phyloP scores from a whole-genome alignment of 805 yeast species.

The Priceomyces castillae region DNA sequence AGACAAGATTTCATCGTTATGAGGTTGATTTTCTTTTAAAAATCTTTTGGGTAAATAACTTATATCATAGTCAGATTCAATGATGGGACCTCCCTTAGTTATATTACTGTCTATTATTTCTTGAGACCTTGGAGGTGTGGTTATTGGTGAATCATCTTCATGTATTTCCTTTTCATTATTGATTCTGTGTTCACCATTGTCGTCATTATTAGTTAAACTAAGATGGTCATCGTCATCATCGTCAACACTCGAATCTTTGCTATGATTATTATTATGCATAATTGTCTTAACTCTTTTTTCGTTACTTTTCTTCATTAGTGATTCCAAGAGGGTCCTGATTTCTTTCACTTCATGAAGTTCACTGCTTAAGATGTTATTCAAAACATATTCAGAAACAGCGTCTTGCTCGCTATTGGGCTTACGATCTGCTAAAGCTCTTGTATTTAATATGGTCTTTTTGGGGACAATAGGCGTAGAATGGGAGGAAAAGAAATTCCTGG shows the following conservation, averaged over 20 bases:
- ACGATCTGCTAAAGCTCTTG: neutral
- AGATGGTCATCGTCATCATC: constrained; percentile 15
- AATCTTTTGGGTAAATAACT: constrained; percentile 14
- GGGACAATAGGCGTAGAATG: constrained; percentile 24
- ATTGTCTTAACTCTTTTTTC: neutral
- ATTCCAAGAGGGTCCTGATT: constrained; percentile 10
- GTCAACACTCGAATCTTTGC: constrained; percentile 6
- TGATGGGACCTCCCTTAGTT: neutral
- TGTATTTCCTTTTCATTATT: constrained; percentile 2
- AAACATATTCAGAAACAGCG: neutral
- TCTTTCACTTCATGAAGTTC: constrained; percentile 17
- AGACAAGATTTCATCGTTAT: constrained; percentile 2
- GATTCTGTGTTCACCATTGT: constrained; percentile 7
- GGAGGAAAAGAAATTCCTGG: constrained; percentile 15
- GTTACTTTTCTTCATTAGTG: constrained; percentile 1
- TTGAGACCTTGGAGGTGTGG: constrained; percentile 35
- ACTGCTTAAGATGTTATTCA: constrained; percentile 9
- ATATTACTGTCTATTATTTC: constrained; percentile 10
- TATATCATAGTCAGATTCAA: constrained; percentile 6
- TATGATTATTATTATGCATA: constrained; percentile 2
- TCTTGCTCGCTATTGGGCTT: neutral
- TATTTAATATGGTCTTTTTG: constrained; percentile 1
- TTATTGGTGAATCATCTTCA: constrained; percentile 25
- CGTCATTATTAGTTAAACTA: constrained; percentile 12
- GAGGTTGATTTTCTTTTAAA: neutral